A percentile compares a stretch with the other conserved stretches of the same genome.
phyloP scores from a whole-genome alignment of 305 asterid genomes.

The Rubia occidens region DNA sequence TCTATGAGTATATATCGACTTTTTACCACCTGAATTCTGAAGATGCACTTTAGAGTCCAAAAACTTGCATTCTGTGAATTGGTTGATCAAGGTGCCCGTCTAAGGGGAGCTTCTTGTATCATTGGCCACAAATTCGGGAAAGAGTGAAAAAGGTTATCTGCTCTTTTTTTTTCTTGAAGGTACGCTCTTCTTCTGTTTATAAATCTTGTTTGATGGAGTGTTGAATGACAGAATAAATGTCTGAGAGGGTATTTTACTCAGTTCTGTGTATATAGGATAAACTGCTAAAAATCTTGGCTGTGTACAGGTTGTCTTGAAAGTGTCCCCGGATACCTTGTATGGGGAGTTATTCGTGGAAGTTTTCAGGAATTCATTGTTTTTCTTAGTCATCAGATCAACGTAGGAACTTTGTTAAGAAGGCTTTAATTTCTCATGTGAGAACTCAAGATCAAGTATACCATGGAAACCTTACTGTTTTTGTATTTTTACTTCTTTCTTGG shows the following conservation, averaged over 20 bases:
- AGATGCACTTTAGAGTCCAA: background rate
- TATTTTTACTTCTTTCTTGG: background rate
- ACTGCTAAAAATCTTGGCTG: background rate
- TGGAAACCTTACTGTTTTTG: background rate
- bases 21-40: background rate
- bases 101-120: conserved; percentile 79
- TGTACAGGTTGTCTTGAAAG: conserved; percentile 85
- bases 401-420: conserved; percentile 11
- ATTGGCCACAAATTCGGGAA: conserved; percentile 66
- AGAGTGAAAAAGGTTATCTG: conserved; percentile 50
- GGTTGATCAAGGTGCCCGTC: conserved; percentile 95
- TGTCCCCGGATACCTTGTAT: conserved; percentile 68
- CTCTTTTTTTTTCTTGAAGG: no score
- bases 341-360: conserved; percentile 46
- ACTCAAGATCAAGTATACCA: conserved; percentile 9
- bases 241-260: no score
- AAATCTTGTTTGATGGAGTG: background rate
- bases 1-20: conserved; percentile 49
- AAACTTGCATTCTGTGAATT: conserved; percentile 21
- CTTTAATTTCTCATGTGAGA: conserved; percentile 3
- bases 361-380: conserved; percentile 26
- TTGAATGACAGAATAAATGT: background rate
- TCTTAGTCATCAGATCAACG: conserved; percentile 5
- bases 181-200: conserved; percentile 3
- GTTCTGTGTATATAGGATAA: no score